Conservation (phyloP, 495 filamentous ascomycete species). For the Schizothecium vesticola region DNA sequence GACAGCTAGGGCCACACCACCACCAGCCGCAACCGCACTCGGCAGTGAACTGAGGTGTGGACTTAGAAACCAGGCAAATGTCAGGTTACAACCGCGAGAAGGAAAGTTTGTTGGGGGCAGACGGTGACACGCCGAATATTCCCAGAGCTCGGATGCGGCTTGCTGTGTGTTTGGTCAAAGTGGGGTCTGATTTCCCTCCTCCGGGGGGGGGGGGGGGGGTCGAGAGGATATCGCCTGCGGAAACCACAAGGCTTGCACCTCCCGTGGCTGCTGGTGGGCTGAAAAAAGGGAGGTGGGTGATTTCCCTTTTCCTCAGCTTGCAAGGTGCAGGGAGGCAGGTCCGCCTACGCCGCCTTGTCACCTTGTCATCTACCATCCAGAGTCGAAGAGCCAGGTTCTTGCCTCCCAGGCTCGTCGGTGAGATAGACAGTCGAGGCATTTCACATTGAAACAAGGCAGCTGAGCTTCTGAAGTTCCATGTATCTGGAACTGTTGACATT, state of each 20-base stretch:
- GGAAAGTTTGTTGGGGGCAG: not conserved
- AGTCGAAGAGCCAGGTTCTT: not conserved
- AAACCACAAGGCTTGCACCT: not conserved
- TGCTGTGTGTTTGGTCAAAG: not conserved
- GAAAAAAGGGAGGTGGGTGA: not conserved
- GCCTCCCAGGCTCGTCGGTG: not conserved
- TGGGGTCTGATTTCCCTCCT: not conserved
- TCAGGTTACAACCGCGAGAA: not conserved
- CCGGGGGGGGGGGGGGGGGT: not conserved
- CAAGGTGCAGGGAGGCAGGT: not conserved
- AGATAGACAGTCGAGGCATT: not conserved
- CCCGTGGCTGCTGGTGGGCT: not conserved
- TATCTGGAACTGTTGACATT: not conserved
- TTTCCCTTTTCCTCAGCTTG: not conserved
- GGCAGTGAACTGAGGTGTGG: not conserved
- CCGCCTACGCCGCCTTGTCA: not conserved
- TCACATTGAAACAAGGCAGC: not conserved
- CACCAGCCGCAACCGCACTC: not conserved
- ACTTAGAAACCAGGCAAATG: not conserved
- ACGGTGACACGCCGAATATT: too few species aligned
- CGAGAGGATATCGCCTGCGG: not conserved
- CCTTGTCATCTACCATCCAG: not conserved
- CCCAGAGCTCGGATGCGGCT: not conserved
- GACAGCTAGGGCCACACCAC: not conserved
- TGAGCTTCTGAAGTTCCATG: not conserved